Evolutionary conservation across 208 protist species (phyloP), one percentile per base, ranked within the genome.

Genomic region (Leishmania tropica): DNA sequence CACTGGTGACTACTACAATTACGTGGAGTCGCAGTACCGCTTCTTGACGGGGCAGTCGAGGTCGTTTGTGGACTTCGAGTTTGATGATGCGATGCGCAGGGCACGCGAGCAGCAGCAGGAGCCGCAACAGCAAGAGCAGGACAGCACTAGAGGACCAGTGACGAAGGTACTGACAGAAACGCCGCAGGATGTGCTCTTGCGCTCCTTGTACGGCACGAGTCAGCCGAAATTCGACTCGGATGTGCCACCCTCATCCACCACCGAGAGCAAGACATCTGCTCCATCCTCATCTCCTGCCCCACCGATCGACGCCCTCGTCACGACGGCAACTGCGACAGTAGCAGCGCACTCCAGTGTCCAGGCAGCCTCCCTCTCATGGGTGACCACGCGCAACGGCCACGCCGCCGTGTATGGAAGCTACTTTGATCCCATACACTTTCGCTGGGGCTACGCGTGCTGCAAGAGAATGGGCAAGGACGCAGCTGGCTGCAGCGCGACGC

Each of bases 361-460:
- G 3, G 64, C 28, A 28, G 83, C 83, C 3, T 74, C 83, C 51
- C 72, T 75, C 15, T 48, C 73, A n/a, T 85, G 83, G 83, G 70
- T 80, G 76, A 75, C 84, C 11, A 86, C 68, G 64, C 78, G 47
- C 81, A 91, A 90, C 74, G 91, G 91, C 42, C 94, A 97, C 79
- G 11, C 54, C n/a, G 81, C 45, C 54, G 86, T 88, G 15, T 97
- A 88, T 71, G 94, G 94, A 54, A 96, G 93, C 77, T 96, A 93
- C 67, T 96, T 96, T 75, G 91, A 96, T 53, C 40, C 85, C 11
- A 56, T 77, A 28, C 75, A 45, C 31, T 95, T 93, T 75, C 51
- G 37, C 3, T 97, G 95, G 93, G 95, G 93, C 13, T 97, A 96
- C 81, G 82, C 87, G 79, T 97, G 95, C 84, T 97, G 95, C 76